phyloP scores from a whole-genome alignment of 306 rosid species.

The Pyrus communis region DNA sequence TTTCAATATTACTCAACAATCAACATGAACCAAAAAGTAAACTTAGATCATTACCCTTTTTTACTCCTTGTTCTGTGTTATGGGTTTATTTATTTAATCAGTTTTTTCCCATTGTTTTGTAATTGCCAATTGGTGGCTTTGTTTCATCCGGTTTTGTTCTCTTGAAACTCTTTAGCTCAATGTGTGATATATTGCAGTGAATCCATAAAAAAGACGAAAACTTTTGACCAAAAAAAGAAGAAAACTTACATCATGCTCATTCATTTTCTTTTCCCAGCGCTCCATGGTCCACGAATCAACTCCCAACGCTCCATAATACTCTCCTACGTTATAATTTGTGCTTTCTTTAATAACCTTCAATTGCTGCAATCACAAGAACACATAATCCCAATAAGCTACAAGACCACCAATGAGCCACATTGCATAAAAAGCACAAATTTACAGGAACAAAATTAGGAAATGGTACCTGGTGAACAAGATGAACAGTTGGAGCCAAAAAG shows the following conservation, averaged over 20 bases:
- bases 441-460: not conserved
- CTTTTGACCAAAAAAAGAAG: not conserved
- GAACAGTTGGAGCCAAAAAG: conserved; percentile 88
- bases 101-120: too few relatives aligned
- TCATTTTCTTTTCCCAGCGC: conserved; percentile 65
- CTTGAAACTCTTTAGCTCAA: too few relatives aligned
- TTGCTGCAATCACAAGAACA: conserved; percentile 58
- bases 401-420: conserved; percentile 9
- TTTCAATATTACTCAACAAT: not conserved
- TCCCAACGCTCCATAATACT: conserved; percentile 75
- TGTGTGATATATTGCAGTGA: too few relatives aligned
- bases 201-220: not conserved
- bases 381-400: not conserved
- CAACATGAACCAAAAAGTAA: not conserved
- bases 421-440: not conserved
- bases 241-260: conserved; percentile 53
- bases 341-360: conserved; percentile 37
- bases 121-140: too few relatives aligned
- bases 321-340: conserved; percentile 55
- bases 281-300: conserved; percentile 65
- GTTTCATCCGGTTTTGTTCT: too few relatives aligned
- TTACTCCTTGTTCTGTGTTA: too few relatives aligned
- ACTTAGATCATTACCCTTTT: conserved; percentile 36
- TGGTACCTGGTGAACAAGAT: conserved; percentile 73
- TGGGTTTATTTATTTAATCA: too few relatives aligned